phyloP scores from a whole-genome alignment of 176 grass and related monocot species.

The Phoenix dactylifera region DNA sequence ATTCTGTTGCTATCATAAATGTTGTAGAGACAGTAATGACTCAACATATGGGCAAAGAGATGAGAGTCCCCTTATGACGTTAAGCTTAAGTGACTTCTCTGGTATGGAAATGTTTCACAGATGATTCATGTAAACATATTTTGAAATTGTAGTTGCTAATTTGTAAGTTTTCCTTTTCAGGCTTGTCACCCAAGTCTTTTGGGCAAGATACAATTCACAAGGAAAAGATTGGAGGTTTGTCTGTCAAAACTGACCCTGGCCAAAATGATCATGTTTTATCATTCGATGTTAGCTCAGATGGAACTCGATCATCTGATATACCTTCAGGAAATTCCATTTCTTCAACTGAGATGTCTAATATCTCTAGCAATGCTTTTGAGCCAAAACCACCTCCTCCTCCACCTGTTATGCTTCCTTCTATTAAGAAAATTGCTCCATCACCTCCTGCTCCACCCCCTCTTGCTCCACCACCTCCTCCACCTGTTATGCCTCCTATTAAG shows the following conservation, averaged over 20 bases:
- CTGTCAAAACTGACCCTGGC: conserved; percentile 32
- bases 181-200: conserved; percentile 31
- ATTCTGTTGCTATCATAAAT: conserved; percentile 34
- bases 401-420: not conserved
- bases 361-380: not conserved
- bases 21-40: conserved; percentile 18
- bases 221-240: conserved; percentile 44
- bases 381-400: not conserved
- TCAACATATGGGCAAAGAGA: conserved; percentile 24
- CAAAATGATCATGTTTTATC: conserved; percentile 23
- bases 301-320: conserved; percentile 14
- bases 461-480: too few species aligned
- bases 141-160: not conserved
- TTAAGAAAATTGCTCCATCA: too few species aligned
- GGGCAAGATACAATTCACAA: conserved; percentile 37
- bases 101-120: conserved; percentile 17
- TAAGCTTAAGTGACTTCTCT: conserved; percentile 46
- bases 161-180: conserved; percentile 28
- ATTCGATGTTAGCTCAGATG: conserved; percentile 26
- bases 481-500: conserved; percentile 12
- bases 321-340: conserved; percentile 20
- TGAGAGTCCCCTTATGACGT: conserved; percentile 38
- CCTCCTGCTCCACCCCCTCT: too few species aligned
- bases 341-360: conserved; percentile 11
- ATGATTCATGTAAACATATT: too few species aligned